Evolutionary conservation across 129 eudicot genomes (phyloP).

Genomic region (Helichrysum umbraculigerum): DNA sequence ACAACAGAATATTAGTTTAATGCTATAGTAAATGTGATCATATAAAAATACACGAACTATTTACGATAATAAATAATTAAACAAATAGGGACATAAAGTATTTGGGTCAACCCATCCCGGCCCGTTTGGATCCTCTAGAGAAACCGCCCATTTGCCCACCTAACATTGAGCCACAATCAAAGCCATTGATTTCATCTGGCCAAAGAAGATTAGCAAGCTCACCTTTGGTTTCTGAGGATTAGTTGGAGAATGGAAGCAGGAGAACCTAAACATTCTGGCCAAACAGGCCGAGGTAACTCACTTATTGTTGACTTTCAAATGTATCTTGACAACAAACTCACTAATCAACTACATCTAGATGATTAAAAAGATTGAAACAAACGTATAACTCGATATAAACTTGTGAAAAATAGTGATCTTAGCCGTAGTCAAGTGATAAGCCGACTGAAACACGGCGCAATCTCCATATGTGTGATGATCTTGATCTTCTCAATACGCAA

Average conservation of each 20-base stretch:
- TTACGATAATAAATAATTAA: neutral
- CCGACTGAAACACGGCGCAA: conserved; percentile 86
- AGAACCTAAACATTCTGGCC: conserved; percentile 71
- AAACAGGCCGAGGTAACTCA: conserved; percentile 14
- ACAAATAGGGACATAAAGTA: neutral
- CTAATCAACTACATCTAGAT: conserved; percentile 37
- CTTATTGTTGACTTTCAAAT: conserved; percentile 21
- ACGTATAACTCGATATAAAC: conserved; percentile 19
- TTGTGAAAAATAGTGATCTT: conserved; percentile 36
- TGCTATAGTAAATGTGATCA: neutral
- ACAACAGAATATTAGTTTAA: too few relatives aligned
- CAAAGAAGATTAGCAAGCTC: conserved; percentile 29
- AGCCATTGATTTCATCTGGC: neutral
- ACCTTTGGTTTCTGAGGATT: conserved; percentile 75
- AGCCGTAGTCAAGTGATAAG: conserved; percentile 92
- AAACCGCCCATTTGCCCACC: neutral
- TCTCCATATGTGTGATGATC: conserved; percentile 95
- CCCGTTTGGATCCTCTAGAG: conserved; percentile 4
- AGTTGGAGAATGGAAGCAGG: conserved; percentile 67
- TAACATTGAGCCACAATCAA: neutral
- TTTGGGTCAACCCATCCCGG: neutral
- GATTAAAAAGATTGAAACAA: conserved; percentile 32
- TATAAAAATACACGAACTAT: neutral
- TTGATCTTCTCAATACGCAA: conserved; percentile 79
- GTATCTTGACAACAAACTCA: conserved; percentile 33